A percentile compares a stretch with the other conserved stretches of the same genome.
Evolutionary conservation across 805 yeast species (phyloP).

Genomic region (Dipodascus geniculatus): DNA sequence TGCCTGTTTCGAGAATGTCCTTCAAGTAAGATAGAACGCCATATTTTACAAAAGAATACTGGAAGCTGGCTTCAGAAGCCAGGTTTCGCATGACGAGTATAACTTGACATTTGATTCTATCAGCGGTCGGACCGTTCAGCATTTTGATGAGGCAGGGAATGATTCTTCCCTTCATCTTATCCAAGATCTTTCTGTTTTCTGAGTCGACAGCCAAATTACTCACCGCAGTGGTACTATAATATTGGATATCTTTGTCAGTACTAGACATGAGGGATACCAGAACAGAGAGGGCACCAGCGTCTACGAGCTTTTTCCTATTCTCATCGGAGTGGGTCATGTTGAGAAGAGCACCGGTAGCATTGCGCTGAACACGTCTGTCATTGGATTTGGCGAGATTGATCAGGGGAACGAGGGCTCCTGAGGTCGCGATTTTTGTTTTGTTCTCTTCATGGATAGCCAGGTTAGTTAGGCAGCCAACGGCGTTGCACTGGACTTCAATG

Average conservation of each 20-base stretch:
- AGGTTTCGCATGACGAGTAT: conserved; percentile 90
- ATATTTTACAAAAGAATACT: conserved; percentile 90
- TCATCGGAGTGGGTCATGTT: conserved; percentile 98
- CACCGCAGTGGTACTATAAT: conserved; percentile 94
- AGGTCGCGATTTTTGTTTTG: conserved; percentile 88
- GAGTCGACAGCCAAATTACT: conserved; percentile 97
- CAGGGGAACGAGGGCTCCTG: conserved; percentile 90
- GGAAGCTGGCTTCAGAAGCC: conserved; percentile 95
- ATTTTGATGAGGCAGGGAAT: conserved; percentile 78
- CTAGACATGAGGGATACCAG: conserved; percentile 76
- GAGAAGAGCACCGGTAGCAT: conserved; percentile 94
- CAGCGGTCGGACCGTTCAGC: conserved; percentile 34
- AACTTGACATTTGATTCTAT: conserved; percentile 86
- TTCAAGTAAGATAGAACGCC: conserved; percentile 92
- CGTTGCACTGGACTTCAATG: conserved; percentile 97
- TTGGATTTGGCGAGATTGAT: conserved; percentile 89
- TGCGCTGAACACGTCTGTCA: conserved; percentile 93
- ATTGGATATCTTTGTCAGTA: conserved; percentile 92
- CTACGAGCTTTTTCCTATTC: conserved; percentile 90
- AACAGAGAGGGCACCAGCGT: conserved; percentile 97
- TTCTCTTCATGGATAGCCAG: conserved; percentile 97
- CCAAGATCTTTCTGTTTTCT: conserved; percentile 71
- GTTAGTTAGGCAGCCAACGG: conserved; percentile 97
- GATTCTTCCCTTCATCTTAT: conserved; percentile 86
- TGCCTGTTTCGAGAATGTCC: conserved; percentile 73